A percentile compares a stretch with the other conserved stretches of the same genome.
Evolutionary conservation across 202 grass and related monocot species (phyloP).

Genomic region (Panicum hallii): DNA sequence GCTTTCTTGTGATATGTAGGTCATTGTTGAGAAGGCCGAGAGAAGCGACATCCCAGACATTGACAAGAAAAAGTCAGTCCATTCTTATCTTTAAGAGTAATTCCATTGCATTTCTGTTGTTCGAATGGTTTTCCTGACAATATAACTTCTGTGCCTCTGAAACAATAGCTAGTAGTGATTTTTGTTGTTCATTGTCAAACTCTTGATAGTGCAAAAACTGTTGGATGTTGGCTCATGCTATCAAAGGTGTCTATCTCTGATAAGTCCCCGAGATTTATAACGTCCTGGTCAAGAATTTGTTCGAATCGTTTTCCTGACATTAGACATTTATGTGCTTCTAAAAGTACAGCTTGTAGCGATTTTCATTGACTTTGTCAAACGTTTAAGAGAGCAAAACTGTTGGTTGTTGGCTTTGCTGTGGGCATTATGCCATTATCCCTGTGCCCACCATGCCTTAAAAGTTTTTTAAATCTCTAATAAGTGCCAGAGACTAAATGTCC

Average conservation of each 20-base stretch:
- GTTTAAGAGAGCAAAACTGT: not conserved
- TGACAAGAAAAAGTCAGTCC: conserved; percentile 93
- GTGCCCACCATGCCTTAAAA: not conserved
- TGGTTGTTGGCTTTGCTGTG: not conserved
- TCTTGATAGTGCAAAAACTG: not conserved
- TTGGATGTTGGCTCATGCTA: not conserved
- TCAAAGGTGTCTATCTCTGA: not conserved
- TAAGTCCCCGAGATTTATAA: not conserved
- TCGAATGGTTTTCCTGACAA: not conserved
- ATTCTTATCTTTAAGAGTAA: conserved; percentile 14
- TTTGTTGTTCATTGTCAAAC: not conserved
- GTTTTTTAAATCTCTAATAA: not conserved
- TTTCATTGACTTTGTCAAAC: not conserved
- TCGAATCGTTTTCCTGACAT: not conserved
- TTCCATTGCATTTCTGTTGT: not conserved
- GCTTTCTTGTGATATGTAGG: conserved; percentile 52
- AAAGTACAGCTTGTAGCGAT: not conserved
- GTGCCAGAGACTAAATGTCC: not conserved
- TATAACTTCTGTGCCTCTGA: conserved; percentile 1
- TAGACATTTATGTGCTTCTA: conserved; percentile 1
- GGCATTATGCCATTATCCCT: not conserved
- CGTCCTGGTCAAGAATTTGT: not conserved
- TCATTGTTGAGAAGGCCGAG: conserved; percentile 97
- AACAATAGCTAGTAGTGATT: not conserved
- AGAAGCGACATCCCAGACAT: conserved; percentile 88